Base-by-base conservation (phyloP, 1,284 basidiomycete genomes). In the Sporisorium exsertum region DNA sequence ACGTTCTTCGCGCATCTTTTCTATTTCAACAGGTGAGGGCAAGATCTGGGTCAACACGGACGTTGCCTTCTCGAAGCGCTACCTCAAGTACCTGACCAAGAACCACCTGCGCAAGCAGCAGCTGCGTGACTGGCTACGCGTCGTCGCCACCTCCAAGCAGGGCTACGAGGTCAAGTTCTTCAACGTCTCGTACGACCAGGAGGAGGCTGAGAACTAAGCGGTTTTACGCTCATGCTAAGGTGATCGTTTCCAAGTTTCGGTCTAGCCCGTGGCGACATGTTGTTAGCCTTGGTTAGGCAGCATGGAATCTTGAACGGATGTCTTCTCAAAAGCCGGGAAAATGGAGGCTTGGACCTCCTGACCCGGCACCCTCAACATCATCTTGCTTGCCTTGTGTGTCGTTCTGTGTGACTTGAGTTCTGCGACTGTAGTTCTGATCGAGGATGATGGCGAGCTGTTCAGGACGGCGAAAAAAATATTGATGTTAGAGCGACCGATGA, bases 41-140 rank as follows among this genome's bases (percentile, higher is more conserved):
- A 86, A 87, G 83, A 85, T 87, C 80, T 80, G 81, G 76, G 78
- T 87, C 76, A 86, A 82, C 73, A 84, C 87, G 64, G 81, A 80
- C 66, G 83, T 86, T 60, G 84, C 86, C 71, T 86, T 87, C 79
- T 87, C 86, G 58, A 85, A 85, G 84, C 84, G 87, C 55, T 87
- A 87, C 85, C 84, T 87, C 81, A 87, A 87, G 82, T 87, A 86
- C 82, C 73, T 87, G 22, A 87, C 86, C 72, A 87, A 87, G 83
- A 86, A 86, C 81, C 84, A 81, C 78, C 77, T 85, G 61, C 80
- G 81, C 79, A 82, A 84, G 67, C 77, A 80, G 63, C 81, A 82
- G 77, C 82, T 86, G 46, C 84, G 85, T 67, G 85, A 86, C 78
- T 86, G 85, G 83, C 80, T 85, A 54, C 84, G 84, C 64, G 86